Evolutionary conservation across 78 protist species (phyloP).

Genomic region (Goniomonas avonlea): DNA sequence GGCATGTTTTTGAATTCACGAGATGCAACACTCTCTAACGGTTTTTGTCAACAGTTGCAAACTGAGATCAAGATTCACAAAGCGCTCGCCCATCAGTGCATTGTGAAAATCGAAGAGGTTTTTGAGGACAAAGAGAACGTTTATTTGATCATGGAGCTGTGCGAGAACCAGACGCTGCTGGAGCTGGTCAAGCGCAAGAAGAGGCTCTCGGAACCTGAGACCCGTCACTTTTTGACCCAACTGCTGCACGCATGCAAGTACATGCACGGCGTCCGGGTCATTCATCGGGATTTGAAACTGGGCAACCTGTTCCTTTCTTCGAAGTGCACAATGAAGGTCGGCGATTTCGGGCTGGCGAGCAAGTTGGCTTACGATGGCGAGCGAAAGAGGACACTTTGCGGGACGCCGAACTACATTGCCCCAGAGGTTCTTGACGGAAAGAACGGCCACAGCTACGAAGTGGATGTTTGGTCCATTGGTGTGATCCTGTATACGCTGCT

Average conservation of each 20-base stretch:
- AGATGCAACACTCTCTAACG: neutral
- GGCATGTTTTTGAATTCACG: neutral
- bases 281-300: constrained; percentile 83
- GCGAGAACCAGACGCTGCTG: constrained; percentile 77
- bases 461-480: constrained; percentile 37
- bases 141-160: constrained; percentile 87
- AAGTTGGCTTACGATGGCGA: constrained; percentile 67
- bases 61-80: constrained; percentile 88
- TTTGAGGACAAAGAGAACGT: constrained; percentile 84
- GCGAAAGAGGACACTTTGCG: constrained; percentile 88
- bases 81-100: constrained; percentile 68
- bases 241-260: constrained; percentile 35
- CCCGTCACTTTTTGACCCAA: constrained; percentile 53
- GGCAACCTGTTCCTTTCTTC: constrained; percentile 78
- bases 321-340: constrained; percentile 73
- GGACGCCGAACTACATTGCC: constrained; percentile 98
- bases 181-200: constrained; percentile 58
- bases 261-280: constrained; percentile 50
- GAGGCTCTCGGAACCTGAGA: constrained; percentile 64
- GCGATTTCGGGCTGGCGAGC: constrained; percentile 96
- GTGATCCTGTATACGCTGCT: constrained; percentile 73
- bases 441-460: constrained; percentile 40
- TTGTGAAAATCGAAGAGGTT: constrained; percentile 70
- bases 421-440: constrained; percentile 85
- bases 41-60: constrained; percentile 37